These are phyloP conservation scores for Microstegium vimineum DNA, from an alignment of 176 grass and related monocot species.

Conservation along the genomic window DNA sequence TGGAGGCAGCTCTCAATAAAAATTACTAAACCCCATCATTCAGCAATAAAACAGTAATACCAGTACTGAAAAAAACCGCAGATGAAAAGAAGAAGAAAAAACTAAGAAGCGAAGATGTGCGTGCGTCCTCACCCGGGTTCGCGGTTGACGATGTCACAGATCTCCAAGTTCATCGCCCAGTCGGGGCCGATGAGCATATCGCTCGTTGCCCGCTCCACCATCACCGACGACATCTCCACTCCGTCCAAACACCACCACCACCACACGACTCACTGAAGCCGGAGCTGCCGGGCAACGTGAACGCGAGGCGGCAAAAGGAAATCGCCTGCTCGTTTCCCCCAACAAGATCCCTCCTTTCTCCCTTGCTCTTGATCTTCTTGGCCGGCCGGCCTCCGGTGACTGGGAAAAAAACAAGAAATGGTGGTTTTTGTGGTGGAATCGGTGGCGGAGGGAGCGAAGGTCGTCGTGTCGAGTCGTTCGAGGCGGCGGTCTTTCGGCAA, in stretches of 20 bases:
- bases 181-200: conserved; percentile 73
- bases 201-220: conserved; percentile 77
- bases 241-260: background rate
- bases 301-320: background rate
- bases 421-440: background rate
- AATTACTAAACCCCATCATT: background rate
- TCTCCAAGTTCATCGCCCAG: conserved; percentile 88
- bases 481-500: conserved; percentile 24
- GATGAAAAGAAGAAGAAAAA: background rate
- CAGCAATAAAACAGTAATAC: conserved; percentile 33
- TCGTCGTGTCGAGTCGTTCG: background rate
- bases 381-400: background rate
- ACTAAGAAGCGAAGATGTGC: background rate
- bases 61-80: background rate
- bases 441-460: conserved; percentile 30
- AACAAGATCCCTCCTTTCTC: conserved; percentile 11
- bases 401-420: background rate
- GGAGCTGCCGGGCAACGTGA: background rate
- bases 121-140: conserved; percentile 50
- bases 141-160: conserved; percentile 83
- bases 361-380: conserved; percentile 2
- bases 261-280: background rate
- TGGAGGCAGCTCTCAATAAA: background rate
- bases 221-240: conserved; percentile 37
- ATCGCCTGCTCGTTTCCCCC: background rate